These are phyloP conservation scores for Hordeum marinum DNA, from an alignment of 176 grass and related monocot species.

Conservation along the genomic window DNA sequence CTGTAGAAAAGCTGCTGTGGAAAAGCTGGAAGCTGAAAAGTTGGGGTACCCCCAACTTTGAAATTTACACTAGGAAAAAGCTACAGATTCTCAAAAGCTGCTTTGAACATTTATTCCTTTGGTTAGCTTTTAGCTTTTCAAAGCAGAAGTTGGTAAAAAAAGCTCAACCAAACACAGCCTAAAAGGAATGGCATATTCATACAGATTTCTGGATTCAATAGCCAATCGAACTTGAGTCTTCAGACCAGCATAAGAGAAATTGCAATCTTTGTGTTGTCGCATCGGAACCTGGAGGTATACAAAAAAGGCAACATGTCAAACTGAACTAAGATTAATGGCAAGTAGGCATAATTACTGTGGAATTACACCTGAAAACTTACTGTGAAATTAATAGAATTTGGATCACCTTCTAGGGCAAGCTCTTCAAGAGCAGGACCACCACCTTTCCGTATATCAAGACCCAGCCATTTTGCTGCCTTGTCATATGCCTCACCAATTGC, in stretches of 20 bases:
- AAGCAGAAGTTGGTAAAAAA: too few species aligned
- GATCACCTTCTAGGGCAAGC: constrained; percentile 81
- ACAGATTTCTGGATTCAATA: constrained; percentile 81
- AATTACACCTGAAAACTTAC: constrained; percentile 54
- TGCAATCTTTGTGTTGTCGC: constrained; percentile 97
- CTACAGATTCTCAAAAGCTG: too few species aligned
- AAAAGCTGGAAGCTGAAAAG: too few species aligned
- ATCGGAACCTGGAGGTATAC: constrained; percentile 67
- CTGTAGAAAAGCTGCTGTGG: too few species aligned
- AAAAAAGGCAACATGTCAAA: constrained; percentile 16
- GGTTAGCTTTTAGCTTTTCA: too few species aligned
- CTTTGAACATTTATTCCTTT: too few species aligned
- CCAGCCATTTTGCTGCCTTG: constrained; percentile 91
- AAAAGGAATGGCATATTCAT: constrained; percentile 17
- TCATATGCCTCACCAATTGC: constrained; percentile 99
- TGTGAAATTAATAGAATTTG: constrained; percentile 68
- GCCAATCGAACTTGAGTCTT: constrained; percentile 96
- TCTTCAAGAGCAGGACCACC: constrained; percentile 95
- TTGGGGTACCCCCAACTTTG: too few species aligned
- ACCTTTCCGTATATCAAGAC: constrained; percentile 90
- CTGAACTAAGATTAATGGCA: background rate
- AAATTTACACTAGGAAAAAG: too few species aligned
- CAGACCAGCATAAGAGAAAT: constrained; percentile 98
- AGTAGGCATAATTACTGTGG: background rate
- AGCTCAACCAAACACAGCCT: too few species aligned